Evolutionary conservation across 805 yeast genomes (phyloP).

Genomic region (Ogataea dorogensis): DNA sequence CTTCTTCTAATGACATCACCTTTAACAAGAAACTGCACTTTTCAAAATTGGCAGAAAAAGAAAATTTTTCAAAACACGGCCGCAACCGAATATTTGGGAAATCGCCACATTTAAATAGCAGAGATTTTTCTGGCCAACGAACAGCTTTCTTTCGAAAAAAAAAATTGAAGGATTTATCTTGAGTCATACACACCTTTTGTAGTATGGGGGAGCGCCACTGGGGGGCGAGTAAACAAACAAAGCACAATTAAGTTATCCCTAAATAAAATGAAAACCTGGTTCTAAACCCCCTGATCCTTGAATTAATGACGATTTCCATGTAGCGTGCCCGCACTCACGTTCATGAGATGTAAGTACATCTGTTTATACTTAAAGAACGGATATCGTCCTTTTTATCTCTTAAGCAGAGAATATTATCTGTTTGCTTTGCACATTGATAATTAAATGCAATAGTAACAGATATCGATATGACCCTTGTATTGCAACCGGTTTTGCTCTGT

Average conservation of each 20-base stretch:
- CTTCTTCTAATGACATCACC: conserved; percentile 31
- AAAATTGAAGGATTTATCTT: neutral
- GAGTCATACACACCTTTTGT: conserved; percentile 5
- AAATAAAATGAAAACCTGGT: conserved; percentile 1
- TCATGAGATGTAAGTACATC: too few species aligned
- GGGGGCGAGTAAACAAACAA: conserved; percentile 6
- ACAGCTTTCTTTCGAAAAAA: conserved; percentile 5
- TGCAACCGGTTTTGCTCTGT: too few species aligned
- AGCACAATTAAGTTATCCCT: neutral
- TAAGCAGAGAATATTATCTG: too few species aligned
- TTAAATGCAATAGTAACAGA: too few species aligned
- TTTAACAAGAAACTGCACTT: conserved; percentile 16
- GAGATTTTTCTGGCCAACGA: conserved; percentile 17
- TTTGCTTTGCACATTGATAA: too few species aligned
- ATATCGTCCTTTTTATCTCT: too few species aligned
- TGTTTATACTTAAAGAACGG: too few species aligned
- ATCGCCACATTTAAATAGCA: conserved; percentile 25
- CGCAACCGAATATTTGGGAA: conserved; percentile 22
- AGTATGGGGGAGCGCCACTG: conserved; percentile 8
- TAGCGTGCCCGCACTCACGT: too few species aligned
- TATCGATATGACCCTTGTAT: too few species aligned
- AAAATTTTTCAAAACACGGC: conserved; percentile 11
- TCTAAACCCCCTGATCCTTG: neutral
- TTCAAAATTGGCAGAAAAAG: conserved; percentile 19
- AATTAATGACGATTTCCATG: too few species aligned